Percentiles rank a stretch among this genome's conserved stretches.
phyloP scores from a whole-genome alignment of 208 protist genomes.

The Angomonas deanei region DNA sequence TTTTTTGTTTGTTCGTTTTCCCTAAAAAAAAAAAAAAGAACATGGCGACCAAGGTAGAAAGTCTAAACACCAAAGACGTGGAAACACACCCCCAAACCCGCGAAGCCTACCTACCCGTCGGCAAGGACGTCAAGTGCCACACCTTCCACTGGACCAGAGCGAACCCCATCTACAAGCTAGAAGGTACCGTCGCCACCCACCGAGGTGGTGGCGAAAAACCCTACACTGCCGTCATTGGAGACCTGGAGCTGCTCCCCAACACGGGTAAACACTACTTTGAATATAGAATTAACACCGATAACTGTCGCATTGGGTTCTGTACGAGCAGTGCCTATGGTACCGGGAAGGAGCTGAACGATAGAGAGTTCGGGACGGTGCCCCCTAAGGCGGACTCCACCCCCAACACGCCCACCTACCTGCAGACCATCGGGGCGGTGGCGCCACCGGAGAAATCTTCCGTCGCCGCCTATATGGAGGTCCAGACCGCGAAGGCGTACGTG shows the following conservation, averaged over 20 bases:
- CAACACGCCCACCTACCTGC: slow-evolving; percentile 26
- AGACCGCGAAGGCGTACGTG: slow-evolving; percentile 65
- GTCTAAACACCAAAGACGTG: not conserved
- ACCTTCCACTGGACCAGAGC: slow-evolving; percentile 65
- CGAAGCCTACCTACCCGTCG: slow-evolving; percentile 28
- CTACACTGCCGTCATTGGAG: slow-evolving; percentile 61
- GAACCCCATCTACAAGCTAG: slow-evolving; percentile 38
- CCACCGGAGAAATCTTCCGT: slow-evolving; percentile 11
- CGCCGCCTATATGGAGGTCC: slow-evolving; percentile 54
- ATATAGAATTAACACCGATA: slow-evolving; percentile 66
- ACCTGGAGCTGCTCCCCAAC: slow-evolving; percentile 45
- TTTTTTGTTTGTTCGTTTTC: too few relatives aligned
- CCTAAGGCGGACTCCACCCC: not conserved
- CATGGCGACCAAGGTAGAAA: not conserved
- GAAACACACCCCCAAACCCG: not conserved
- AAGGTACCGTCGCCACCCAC: slow-evolving; percentile 39
- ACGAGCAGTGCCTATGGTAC: slow-evolving; percentile 34
- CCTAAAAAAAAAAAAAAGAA: too few relatives aligned
- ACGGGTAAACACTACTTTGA: slow-evolving; percentile 81
- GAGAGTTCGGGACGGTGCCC: slow-evolving; percentile 23
- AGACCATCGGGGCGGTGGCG: slow-evolving; percentile 28
- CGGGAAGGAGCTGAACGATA: slow-evolving; percentile 24
- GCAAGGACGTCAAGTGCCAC: slow-evolving; percentile 26
- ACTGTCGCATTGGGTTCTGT: slow-evolving; percentile 69
- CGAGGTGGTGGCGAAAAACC: slow-evolving; percentile 42